A percentile compares a stretch with the other conserved stretches of the same genome.
Conservation (phyloP, 164 flowering plant species). For the Buxus sempervirens region DNA sequence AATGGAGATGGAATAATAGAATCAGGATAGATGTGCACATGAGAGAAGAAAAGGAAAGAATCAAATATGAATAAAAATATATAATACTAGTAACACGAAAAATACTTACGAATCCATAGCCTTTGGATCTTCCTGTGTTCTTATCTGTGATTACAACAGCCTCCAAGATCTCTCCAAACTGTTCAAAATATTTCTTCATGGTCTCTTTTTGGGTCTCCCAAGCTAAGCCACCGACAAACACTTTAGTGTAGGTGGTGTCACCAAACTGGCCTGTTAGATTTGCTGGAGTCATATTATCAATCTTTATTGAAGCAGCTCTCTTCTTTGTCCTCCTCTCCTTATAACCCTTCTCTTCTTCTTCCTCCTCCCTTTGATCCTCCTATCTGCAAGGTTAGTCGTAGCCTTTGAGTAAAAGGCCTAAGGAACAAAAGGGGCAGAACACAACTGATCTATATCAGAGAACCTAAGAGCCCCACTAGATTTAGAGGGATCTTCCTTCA, state of each 20-base stretch:
- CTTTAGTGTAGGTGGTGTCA: constrained; percentile 91
- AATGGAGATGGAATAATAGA: not conserved
- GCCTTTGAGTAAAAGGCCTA: constrained; percentile 3
- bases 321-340: not conserved
- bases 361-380: not conserved
- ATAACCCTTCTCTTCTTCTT: too few relatives aligned
- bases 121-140: constrained; percentile 91
- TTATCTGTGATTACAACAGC: constrained; percentile 95
- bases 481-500: constrained; percentile 14
- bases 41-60: not conserved
- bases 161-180: constrained; percentile 92
- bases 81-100: not conserved
- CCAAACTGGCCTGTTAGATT: constrained; percentile 60
- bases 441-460: not conserved
- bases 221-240: constrained; percentile 94
- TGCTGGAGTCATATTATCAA: constrained; percentile 50
- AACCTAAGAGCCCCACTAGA: constrained; percentile 14
- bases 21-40: not conserved
- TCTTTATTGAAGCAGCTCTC: not conserved
- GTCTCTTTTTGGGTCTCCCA: constrained; percentile 97
- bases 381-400: constrained; percentile 20
- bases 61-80: too few relatives aligned
- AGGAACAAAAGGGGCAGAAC: not conserved
- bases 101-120: constrained; percentile 86
- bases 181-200: constrained; percentile 85